Base-by-base conservation (phyloP, 2,329 filamentous ascomycete genomes). In the Gnomoniopsis sp. region DNA sequence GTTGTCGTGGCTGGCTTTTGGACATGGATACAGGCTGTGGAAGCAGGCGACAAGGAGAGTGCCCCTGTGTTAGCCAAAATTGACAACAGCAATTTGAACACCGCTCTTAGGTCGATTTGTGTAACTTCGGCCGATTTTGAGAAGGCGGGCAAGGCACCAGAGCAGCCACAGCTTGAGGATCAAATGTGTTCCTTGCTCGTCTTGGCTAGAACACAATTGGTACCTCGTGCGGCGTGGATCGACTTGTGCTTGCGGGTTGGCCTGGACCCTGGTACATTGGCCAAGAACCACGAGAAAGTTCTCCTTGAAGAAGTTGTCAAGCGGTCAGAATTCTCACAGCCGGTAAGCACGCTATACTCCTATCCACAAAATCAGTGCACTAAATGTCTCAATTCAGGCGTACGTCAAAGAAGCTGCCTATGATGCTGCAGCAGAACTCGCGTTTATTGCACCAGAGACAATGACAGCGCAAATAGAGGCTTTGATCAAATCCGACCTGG, bases 221-320 rank as follows among this genome's bases (percentile, higher is more conserved):
- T 98, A 59, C 88, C 91, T 0, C 84, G 84, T 60, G 81, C 87
- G 21, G 90, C 84, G 62, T 99, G 96, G 96, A 98, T 99, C 67
- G 88, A 95, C 46, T 76, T 92, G 3, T 96, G 91, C 68, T 80
- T 98, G 57, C 86, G 86, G 61, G 88, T 89, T 64, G 88, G 88
- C 14, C 78, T 91, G 14, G 95, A 99, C 71, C 95, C 95, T 6
- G 93, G 93, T 19, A 78, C 83, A 22, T 80, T 99, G 58, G 90
- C 88, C 2, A 79, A 79, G 58, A 82, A 85, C 55, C 79, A 87
- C 57, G 77, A 88, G 30, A 78, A 85, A 48, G 73, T 80, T 11
- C 83, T 95, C 61, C 78, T 98, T 51, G 74, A 83, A 34, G 85
- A 93, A 67, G 85, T 97, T 51, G 72, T 79, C 38, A 69, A 73